Percentiles rank a stretch among this genome's conserved stretches.
Conservation (phyloP, 2,329 filamentous ascomycete species). For the Myriangium duriaei region DNA sequence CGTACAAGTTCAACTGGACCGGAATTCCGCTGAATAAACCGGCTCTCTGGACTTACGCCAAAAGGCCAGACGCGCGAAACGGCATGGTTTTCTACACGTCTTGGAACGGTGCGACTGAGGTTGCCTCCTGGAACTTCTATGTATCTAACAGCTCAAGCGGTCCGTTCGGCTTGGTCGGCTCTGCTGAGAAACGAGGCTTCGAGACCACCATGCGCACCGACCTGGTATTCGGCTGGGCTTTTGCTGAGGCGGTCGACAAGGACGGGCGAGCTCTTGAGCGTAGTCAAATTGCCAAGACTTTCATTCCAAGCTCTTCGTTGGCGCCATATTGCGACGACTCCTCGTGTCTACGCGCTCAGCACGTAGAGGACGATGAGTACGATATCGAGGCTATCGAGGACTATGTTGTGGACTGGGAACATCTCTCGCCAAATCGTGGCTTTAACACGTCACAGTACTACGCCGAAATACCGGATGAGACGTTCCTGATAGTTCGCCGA, state of each 20-base stretch:
- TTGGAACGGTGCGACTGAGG: constrained; percentile 40
- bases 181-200: constrained; percentile 30
- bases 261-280: constrained; percentile 20
- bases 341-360: constrained; percentile 19
- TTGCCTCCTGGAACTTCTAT: constrained; percentile 40
- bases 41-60: constrained; percentile 25
- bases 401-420: constrained; percentile 13
- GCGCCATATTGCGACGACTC: constrained; percentile 21
- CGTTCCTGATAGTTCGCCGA: neutral
- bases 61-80: constrained; percentile 19
- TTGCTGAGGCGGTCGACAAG: constrained; percentile 23
- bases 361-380: constrained; percentile 16
- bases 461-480: constrained; percentile 9
- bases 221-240: constrained; percentile 18
- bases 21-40: constrained; percentile 33
- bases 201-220: constrained; percentile 27
- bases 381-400: constrained; percentile 13
- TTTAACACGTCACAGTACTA: constrained; percentile 25
- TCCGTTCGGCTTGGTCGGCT: constrained; percentile 27
- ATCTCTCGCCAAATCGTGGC: constrained; percentile 20
- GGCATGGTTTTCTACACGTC: constrained; percentile 39
- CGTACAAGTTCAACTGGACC: constrained; percentile 42
- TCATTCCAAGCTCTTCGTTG: constrained; percentile 23
- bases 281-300: constrained; percentile 24
- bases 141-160: constrained; percentile 24